These are phyloP conservation scores for Globisporangium lucens DNA, from an alignment of 352 stramenopile genomes.

Conservation along the genomic window DNA sequence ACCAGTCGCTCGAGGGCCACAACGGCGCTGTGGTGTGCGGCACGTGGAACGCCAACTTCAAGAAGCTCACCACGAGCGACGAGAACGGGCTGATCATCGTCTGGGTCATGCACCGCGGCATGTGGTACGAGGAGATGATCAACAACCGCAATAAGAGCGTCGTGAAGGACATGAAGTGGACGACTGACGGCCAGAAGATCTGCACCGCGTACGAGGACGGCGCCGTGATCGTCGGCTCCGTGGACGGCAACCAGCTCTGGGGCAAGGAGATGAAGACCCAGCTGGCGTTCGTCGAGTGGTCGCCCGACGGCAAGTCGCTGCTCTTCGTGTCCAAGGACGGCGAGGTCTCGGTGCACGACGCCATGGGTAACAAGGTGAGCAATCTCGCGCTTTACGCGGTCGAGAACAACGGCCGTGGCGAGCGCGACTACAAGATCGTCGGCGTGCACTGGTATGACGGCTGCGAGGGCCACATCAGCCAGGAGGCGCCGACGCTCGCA, in stretches of 20 bases:
- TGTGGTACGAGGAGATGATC: constrained; percentile 97
- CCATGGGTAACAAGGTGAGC: constrained; percentile 84
- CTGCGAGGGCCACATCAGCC: constrained; percentile 83
- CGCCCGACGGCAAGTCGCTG: constrained; percentile 85
- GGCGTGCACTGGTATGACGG: constrained; percentile 85
- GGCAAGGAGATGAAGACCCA: constrained; percentile 92
- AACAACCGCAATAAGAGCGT: constrained; percentile 96
- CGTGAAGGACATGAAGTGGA: constrained; percentile 95
- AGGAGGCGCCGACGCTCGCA: constrained; percentile 87
- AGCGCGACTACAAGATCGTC: constrained; percentile 76
- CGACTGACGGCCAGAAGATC: constrained; percentile 92
- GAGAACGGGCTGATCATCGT: constrained; percentile 95
- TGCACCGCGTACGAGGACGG: constrained; percentile 95
- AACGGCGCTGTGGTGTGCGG: constrained; percentile 88
- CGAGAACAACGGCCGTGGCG: constrained; percentile 30
- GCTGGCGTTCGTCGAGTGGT: constrained; percentile 93
- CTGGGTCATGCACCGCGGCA: constrained; percentile 92
- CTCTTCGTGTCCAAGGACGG: constrained; percentile 87
- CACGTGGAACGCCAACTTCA: constrained; percentile 93
- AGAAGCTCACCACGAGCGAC: constrained; percentile 94
- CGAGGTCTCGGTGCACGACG: constrained; percentile 85
- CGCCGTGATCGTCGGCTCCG: constrained; percentile 92
- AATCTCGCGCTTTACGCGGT: constrained; percentile 79
- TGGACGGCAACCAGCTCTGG: constrained; percentile 93
- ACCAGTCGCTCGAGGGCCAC: constrained; percentile 93